These are phyloP conservation scores for Turnera subulata DNA, from an alignment of 345 rosid genomes.

Conservation along the genomic window DNA sequence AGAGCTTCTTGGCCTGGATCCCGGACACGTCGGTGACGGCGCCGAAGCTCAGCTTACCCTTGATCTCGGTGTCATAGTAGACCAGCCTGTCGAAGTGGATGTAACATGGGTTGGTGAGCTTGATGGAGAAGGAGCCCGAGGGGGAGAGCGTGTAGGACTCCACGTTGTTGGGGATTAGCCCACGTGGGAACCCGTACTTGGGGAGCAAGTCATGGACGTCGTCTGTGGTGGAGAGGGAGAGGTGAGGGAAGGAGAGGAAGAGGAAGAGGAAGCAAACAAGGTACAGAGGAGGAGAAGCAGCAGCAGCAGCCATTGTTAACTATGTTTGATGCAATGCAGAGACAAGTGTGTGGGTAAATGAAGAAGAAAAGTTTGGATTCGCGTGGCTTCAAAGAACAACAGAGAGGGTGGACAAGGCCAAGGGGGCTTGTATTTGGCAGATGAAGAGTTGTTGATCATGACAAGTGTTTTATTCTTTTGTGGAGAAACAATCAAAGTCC, in stretches of 20 bases:
- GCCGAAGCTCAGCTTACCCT: slow-evolving; percentile 59
- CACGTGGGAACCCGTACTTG: slow-evolving; percentile 59
- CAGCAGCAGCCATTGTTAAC: slow-evolving; percentile 15
- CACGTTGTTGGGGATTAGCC: slow-evolving; percentile 55
- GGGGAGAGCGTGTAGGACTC: slow-evolving; percentile 44
- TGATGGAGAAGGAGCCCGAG: slow-evolving; percentile 50
- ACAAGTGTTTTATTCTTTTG: too few species aligned
- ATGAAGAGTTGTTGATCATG: too few species aligned
- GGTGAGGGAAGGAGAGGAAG: slow-evolving; percentile 20
- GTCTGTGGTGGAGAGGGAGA: slow-evolving; percentile 13
- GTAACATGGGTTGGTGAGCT: slow-evolving; percentile 39
- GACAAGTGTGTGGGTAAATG: too few species aligned
- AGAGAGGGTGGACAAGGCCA: too few species aligned
- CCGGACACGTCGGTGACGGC: slow-evolving; percentile 51
- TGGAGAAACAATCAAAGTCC: too few species aligned
- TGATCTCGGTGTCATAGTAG: slow-evolving; percentile 46
- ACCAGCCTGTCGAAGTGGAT: slow-evolving; percentile 55
- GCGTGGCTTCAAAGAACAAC: too few species aligned
- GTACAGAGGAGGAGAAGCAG: slow-evolving; percentile 6
- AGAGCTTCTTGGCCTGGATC: slow-evolving; percentile 60
- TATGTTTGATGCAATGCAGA: too few species aligned
- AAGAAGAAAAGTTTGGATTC: too few species aligned
- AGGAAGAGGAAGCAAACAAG: slow-evolving; percentile 20
- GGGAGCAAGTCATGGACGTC: slow-evolving; percentile 76
- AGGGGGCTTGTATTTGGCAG: too few species aligned